Evolutionary conservation across 768 basidiomycete species (phyloP).

Genomic region (Lactarius psammicola): DNA sequence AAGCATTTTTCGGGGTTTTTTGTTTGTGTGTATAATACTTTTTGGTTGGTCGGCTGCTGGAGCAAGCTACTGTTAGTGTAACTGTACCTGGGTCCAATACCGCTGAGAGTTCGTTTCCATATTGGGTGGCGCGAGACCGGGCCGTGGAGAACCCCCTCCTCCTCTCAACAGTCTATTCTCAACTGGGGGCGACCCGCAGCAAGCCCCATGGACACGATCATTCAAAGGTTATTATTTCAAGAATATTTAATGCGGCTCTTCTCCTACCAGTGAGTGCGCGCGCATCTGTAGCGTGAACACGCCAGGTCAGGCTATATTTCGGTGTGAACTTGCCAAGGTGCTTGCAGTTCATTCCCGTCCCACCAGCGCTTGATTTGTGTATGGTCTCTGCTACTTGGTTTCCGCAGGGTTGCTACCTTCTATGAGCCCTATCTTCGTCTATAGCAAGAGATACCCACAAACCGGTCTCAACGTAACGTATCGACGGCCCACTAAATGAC

Average conservation of each 20-base stretch:
- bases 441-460: not conserved
- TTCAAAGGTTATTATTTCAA: no score
- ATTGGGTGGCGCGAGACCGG: not conserved
- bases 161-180: no score
- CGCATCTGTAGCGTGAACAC: not conserved
- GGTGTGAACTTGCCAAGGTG: not conserved
- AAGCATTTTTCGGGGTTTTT: not conserved
- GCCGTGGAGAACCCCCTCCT: not conserved
- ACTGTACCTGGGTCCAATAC: no score
- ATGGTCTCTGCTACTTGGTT: not conserved
- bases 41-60: not conserved
- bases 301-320: not conserved
- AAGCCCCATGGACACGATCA: no score
- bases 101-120: not conserved
- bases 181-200: no score
- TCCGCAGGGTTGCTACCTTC: not conserved
- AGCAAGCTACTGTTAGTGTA: no score
- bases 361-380: not conserved
- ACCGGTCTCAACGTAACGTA: not conserved
- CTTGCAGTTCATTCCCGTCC: not conserved
- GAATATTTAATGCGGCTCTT: not conserved
- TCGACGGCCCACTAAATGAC: not conserved
- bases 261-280: not conserved
- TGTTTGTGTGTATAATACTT: not conserved
- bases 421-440: not conserved